phyloP scores from a whole-genome alignment of 805 yeast species.

The Candida arabinofermentans region DNA sequence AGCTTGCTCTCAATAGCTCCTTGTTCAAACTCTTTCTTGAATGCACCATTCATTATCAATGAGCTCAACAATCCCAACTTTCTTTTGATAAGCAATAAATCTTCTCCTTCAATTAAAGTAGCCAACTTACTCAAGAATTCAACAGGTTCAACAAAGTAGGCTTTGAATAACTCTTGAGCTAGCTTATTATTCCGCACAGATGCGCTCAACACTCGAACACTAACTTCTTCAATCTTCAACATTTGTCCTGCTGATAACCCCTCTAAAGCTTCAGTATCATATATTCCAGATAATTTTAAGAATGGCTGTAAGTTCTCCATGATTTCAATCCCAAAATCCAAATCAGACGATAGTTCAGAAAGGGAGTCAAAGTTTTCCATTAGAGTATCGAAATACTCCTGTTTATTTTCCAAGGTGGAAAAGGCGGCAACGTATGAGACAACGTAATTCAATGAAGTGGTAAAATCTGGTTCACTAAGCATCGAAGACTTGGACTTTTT shows the following conservation, averaged over 20 bases:
- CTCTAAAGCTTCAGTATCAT: constrained; percentile 7
- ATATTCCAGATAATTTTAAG: constrained; percentile 27
- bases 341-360: constrained; percentile 62
- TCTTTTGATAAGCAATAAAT: constrained; percentile 27
- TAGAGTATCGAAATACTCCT: constrained; percentile 6
- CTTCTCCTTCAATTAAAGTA: constrained; percentile 2
- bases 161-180: constrained; percentile 18
- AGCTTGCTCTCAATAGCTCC: constrained; percentile 21
- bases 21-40: constrained; percentile 23
- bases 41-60: constrained; percentile 34
- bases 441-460: constrained; percentile 7
- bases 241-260: constrained; percentile 8
- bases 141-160: constrained; percentile 15
- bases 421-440: background rate
- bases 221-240: constrained; percentile 41
- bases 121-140: constrained; percentile 18
- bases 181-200: constrained; percentile 70
- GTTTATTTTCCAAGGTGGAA: background rate
- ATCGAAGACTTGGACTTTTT: constrained; percentile 1
- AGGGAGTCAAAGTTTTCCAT: constrained; percentile 36
- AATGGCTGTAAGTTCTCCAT: constrained; percentile 32
- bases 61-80: constrained; percentile 51
- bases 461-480: constrained; percentile 1
- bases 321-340: constrained; percentile 55
- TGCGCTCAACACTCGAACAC: constrained; percentile 60